Percentiles rank a stretch among this genome's conserved stretches.
These are phyloP conservation scores for Euclidium syriacum DNA, from an alignment of 345 rosid species.

Conservation along the genomic window DNA sequence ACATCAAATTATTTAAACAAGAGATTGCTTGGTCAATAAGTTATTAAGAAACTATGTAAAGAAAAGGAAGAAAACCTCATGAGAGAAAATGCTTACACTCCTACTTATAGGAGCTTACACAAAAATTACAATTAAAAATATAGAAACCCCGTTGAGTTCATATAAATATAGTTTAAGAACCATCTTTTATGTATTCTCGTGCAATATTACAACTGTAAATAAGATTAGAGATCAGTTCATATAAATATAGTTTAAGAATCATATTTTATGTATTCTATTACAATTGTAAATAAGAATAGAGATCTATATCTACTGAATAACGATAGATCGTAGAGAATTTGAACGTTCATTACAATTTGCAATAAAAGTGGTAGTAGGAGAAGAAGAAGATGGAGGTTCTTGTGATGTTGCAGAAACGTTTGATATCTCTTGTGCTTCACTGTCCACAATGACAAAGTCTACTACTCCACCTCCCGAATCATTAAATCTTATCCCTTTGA, in stretches of 20 bases:
- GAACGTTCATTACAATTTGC: neutral
- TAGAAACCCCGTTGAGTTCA: too few species aligned
- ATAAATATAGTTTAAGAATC: too few species aligned
- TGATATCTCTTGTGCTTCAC: neutral
- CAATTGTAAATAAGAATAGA: neutral
- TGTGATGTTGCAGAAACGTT: neutral
- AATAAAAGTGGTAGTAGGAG: neutral
- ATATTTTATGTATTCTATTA: too few species aligned
- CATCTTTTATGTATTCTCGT: too few species aligned
- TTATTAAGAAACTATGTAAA: too few species aligned
- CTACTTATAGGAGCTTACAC: too few species aligned
- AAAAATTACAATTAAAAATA: too few species aligned
- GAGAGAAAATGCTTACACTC: too few species aligned
- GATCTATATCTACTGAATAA: conserved; percentile 6
- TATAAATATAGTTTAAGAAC: too few species aligned
- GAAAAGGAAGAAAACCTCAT: too few species aligned
- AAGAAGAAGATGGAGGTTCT: neutral
- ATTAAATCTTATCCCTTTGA: neutral
- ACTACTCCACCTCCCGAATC: neutral
- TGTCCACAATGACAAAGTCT: neutral
- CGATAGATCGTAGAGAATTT: neutral
- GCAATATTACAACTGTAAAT: neutral
- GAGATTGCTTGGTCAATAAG: too few species aligned
- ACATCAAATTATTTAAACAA: too few species aligned
- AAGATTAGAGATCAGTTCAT: neutral